Evolutionary conservation across 1,284 basidiomycete genomes (phyloP).

Genomic region (Irpex sp.): DNA sequence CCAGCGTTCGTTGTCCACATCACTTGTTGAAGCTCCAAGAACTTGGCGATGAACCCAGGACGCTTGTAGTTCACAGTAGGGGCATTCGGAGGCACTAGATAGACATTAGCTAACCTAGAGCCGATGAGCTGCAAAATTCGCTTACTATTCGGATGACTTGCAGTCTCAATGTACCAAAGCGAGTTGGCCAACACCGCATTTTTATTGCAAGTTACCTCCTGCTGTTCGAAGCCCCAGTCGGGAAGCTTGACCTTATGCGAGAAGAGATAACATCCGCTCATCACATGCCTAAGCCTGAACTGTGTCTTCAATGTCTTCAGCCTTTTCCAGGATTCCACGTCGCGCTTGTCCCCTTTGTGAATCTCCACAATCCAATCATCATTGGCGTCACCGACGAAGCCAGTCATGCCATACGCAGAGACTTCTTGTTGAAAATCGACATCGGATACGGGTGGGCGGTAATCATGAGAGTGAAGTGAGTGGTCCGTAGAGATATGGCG

Average conservation of each 20-base stretch:
- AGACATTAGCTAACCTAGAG: slow-evolving; percentile 4
- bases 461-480: slow-evolving; percentile 90
- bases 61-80: slow-evolving; percentile 84
- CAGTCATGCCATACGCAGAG: slow-evolving; percentile 87
- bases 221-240: slow-evolving; percentile 97
- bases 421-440: slow-evolving; percentile 99
- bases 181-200: slow-evolving; percentile 89
- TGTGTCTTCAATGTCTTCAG: slow-evolving; percentile 78
- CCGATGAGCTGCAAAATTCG: slow-evolving; percentile 15
- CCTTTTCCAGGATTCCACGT: slow-evolving; percentile 64
- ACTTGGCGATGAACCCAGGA: slow-evolving; percentile 87
- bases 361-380: slow-evolving; percentile 97
- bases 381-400: slow-evolving; percentile 86
- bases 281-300: slow-evolving; percentile 81
- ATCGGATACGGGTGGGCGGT: slow-evolving; percentile 93
- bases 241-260: slow-evolving; percentile 97
- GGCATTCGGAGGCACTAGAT: slow-evolving; percentile 61
- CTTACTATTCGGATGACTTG: slow-evolving; percentile 72
- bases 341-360: slow-evolving; percentile 58
- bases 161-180: slow-evolving; percentile 93
- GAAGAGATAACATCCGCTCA: slow-evolving; percentile 95
- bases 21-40: slow-evolving; percentile 87
- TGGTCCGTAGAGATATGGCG: slow-evolving; percentile 81
- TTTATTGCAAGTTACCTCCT: slow-evolving; percentile 98
- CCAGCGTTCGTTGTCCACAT: slow-evolving; percentile 99